Evolutionary conservation across 2,329 filamentous ascomycete species (phyloP), one percentile per base, ranked within the genome.

Genomic region (Talaromyces sp.): DNA sequence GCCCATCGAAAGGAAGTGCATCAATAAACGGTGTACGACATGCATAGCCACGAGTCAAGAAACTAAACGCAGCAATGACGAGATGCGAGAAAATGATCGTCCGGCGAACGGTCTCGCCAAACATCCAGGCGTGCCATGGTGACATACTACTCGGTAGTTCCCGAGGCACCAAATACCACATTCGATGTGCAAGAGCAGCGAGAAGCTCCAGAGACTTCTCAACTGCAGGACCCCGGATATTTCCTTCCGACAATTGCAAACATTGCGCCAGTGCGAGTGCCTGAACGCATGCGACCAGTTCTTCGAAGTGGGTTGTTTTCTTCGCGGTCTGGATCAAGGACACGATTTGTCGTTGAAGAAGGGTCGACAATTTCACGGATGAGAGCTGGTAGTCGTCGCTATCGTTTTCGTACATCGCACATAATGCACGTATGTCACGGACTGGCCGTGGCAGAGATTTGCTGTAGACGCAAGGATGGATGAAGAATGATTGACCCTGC

Each of bases 41-140:
- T 0, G 72, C 73, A 56, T 70, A 74, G 5, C 71, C 71, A 15
- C 70, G 61, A 40, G 64, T 72, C 3, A 69, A 65, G 7, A 75
- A 67, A 1, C 73, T 73, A 65, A 76, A 77, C 1, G 72, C 71
- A 15, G 73, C 75, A 22, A 69, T 66, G 5, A 78, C 65, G 56
- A 77, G 71, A 25, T 74, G 70, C 22, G 69, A 71, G 58, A 77
- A 72, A 11, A 66, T 47, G 34, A 66, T 66, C 1, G 64, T 66
- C 22, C 64, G 60, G 13, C 64, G 64, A 10, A 66, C 64, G 29
- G 59, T 66, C 27, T 66, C 64, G 43, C 51, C 64, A 54, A 66
- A 66, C 11, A 66, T 1, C 64, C 64, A 66, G n/a, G 64, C 64
- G 8, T 54, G 64, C 64, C 64, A 66, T 3, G 71, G 69, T 25